Base-by-base conservation (phyloP, 345 rosid genomes). In the Moringa oleifera region DNA sequence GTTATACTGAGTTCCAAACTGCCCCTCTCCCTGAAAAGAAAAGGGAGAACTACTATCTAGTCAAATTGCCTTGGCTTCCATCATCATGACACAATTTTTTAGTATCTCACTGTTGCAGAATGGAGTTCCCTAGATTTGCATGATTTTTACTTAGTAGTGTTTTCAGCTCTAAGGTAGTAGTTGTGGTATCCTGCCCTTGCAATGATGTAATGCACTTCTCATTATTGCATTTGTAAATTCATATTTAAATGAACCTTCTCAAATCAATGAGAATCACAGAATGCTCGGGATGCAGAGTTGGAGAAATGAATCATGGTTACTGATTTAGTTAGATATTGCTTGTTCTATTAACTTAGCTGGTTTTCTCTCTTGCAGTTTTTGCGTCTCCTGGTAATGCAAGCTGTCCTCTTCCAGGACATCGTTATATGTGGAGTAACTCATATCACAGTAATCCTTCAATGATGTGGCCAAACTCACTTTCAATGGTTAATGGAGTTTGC, bases 401-500 rank as follows among this genome's bases (percentile, higher is more conserved):
- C 71, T 63, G 45, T 20, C 59, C 90, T 65, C 77, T 78, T 51
- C 84, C 79, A 51, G 82, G 84, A 66, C 79, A 78, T 74, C 87
- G 73, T 36, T 82, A 71, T 64, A 58, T 71, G 58, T 89, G 95
- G 99, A 78, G 67, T 67, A 84, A 77, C 72, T 72, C 91, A 63
- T 87, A 82, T 77, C 91, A 75, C 68, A 82, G 73, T 25, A 88
- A 72, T 71, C 76, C 81, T 60, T 71, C 95, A 41, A 72, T 83
- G 82, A 80, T 81, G 57, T 95, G 98, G 96, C 90, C 93, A 49
- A 84, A 75, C 75, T 87, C 96, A 0, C 88, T 89, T 54, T 83
- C 96, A n/a, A 81, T 78, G 71, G 75, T 79, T 55, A 87, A 81
- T 67, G 87, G 89, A 49, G 65, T 83, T 69, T 73, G 72, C 54